phyloP scores from a whole-genome alignment of 2,329 filamentous ascomycete species.

The Epichloe elymi region DNA sequence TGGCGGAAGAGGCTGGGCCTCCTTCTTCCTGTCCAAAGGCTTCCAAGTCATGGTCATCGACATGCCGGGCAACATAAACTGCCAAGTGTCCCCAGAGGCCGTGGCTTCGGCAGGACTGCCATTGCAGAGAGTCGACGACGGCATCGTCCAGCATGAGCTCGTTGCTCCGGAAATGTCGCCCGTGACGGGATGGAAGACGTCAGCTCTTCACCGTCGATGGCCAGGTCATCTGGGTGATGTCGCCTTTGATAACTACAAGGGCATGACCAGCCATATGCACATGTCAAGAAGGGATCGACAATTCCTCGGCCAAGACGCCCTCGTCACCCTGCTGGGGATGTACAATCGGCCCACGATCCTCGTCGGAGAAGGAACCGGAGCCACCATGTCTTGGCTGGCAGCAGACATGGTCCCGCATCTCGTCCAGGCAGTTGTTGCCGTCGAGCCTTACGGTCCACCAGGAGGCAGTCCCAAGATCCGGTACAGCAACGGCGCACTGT shows the following conservation, averaged over 20 bases:
- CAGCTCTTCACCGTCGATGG: slow-evolving; percentile 23
- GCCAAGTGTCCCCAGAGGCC: no score
- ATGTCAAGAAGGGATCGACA: slow-evolving; percentile 20
- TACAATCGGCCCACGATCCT: slow-evolving; percentile 28
- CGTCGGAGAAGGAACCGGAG: slow-evolving; percentile 37
- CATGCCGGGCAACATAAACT: slow-evolving; percentile 14
- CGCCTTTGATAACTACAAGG: slow-evolving; percentile 34
- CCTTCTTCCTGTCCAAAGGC: slow-evolving; percentile 27
- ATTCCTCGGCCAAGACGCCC: slow-evolving; percentile 19
- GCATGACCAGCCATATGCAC: slow-evolving; percentile 24
- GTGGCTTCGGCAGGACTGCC: no score
- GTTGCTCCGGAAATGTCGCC: slow-evolving; percentile 10
- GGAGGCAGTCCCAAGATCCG: slow-evolving; percentile 18
- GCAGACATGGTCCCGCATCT: slow-evolving; percentile 34
- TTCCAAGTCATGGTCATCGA: slow-evolving; percentile 31
- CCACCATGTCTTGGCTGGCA: slow-evolving; percentile 31
- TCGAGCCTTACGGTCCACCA: slow-evolving; percentile 42
- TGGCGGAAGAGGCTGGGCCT: slow-evolving; percentile 30
- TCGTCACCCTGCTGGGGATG: slow-evolving; percentile 27
- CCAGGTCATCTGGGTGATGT: slow-evolving; percentile 30
- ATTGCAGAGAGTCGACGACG: neutral
- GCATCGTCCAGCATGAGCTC: slow-evolving; percentile 22
- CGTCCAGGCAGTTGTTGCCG: slow-evolving; percentile 33
- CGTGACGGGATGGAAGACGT: slow-evolving; percentile 17
- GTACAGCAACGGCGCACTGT: neutral